These are phyloP conservation scores for Neltuma alba DNA, from an alignment of 306 rosid genomes.

Conservation along the genomic window DNA sequence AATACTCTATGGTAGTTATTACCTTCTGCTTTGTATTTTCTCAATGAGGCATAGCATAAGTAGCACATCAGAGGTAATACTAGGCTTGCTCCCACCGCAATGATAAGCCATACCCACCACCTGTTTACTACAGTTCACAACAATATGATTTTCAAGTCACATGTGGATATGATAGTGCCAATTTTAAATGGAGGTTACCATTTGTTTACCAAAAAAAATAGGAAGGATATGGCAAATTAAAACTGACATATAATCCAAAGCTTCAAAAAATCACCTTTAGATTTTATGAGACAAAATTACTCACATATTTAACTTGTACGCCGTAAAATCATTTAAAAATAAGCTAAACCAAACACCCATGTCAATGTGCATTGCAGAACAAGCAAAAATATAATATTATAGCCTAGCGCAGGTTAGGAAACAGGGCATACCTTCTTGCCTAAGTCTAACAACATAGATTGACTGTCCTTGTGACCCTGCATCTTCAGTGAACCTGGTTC, in stretches of 20 bases:
- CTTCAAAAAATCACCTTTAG: no score
- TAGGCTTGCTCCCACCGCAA: conserved; percentile 18
- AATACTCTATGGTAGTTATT: background rate
- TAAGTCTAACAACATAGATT: conserved; percentile 13
- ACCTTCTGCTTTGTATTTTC: conserved; percentile 28
- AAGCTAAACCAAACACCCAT: no score
- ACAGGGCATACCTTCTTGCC: conserved; percentile 29
- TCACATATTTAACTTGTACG: background rate
- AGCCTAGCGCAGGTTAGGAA: background rate
- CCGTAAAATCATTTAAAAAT: no score
- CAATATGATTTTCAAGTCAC: background rate
- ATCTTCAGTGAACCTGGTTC: background rate
- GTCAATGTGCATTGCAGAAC: background rate
- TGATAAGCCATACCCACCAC: conserved; percentile 44
- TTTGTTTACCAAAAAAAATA: background rate
- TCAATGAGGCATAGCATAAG: conserved; percentile 4
- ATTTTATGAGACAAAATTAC: no score
- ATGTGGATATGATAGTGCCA: background rate
- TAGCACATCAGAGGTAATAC: conserved; percentile 10
- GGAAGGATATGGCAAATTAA: background rate
- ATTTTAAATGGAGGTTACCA: background rate
- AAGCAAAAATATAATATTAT: background rate
- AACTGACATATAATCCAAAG: background rate
- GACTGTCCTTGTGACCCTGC: conserved; percentile 13
- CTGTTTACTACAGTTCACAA: conserved; percentile 19